Evolutionary conservation across 2,329 filamentous ascomycete genomes (phyloP).

Genomic region (Penicillium crustosum): DNA sequence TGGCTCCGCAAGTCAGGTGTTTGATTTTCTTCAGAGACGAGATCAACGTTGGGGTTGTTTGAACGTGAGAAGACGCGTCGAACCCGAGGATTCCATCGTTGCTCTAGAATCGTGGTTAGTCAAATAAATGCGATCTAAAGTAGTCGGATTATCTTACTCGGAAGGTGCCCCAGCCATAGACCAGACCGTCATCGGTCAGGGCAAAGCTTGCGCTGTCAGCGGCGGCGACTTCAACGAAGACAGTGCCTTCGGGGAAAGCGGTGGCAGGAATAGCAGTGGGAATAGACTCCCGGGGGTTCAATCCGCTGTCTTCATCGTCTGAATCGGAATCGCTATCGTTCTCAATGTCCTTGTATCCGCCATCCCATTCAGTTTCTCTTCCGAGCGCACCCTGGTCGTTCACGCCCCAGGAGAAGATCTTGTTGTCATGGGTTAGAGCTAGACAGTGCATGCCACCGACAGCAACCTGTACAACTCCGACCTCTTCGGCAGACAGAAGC

Average conservation of each 20-base stretch:
- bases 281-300: conserved; percentile 58
- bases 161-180: conserved; percentile 65
- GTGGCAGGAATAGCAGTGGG: conserved; percentile 52
- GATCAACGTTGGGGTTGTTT: conserved; percentile 49
- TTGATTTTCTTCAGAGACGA: conserved; percentile 56
- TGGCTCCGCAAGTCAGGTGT: conserved; percentile 56
- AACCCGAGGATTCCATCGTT: conserved; percentile 66
- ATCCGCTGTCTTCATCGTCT: conserved; percentile 54
- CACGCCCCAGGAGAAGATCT: conserved; percentile 82
- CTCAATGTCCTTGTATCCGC: conserved; percentile 57
- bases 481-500: conserved; percentile 55
- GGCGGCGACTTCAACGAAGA: conserved; percentile 58
- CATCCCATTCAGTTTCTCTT: conserved; percentile 68
- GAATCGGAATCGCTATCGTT: conserved; percentile 45
- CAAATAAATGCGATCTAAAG: neutral
- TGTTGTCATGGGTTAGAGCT: conserved; percentile 75
- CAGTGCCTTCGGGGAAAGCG: conserved; percentile 53
- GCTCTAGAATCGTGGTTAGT: conserved; percentile 43
- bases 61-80: conserved; percentile 47
- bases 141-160: conserved; percentile 45
- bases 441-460: conserved; percentile 80
- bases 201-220: conserved; percentile 62
- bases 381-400: conserved; percentile 83
- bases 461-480: conserved; percentile 71
- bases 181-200: conserved; percentile 59